These are phyloP conservation scores for Eucalyptus coolabah DNA, from an alignment of 345 rosid genomes.

Conservation along the genomic window DNA sequence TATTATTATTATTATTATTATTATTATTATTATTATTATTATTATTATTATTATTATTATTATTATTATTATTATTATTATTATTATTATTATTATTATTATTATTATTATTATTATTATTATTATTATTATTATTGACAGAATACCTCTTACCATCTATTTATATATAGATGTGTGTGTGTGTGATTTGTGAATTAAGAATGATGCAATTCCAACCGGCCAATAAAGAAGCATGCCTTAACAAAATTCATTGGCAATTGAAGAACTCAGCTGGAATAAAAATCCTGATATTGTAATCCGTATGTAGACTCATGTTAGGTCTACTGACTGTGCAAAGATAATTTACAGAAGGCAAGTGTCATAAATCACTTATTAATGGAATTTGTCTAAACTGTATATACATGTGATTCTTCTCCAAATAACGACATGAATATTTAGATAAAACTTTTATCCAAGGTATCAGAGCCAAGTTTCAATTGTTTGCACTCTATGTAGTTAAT, in stretches of 20 bases:
- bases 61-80: accelerated
- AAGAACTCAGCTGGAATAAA: neutral
- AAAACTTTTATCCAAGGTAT: neutral
- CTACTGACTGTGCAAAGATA: neutral
- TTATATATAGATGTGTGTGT: no score
- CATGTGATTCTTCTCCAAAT: neutral
- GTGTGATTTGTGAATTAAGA: neutral
- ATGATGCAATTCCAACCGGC: neutral
- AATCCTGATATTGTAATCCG: neutral
- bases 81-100: accelerated
- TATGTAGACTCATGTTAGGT: neutral
- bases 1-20: no score
- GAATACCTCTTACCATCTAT: neutral
- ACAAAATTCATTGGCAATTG: neutral
- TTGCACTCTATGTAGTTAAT: neutral
- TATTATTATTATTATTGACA: accelerated
- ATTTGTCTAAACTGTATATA: neutral
- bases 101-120: accelerated
- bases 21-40: accelerated
- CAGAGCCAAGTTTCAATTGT: neutral
- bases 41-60: accelerated
- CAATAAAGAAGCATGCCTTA: neutral
- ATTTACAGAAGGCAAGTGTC: neutral
- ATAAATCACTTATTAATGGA: neutral
- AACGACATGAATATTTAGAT: neutral